Evolutionary conservation across 2,329 filamentous ascomycete genomes (phyloP), one percentile per base, ranked within the genome.

Genomic region (Paecilomyces variotii): DNA sequence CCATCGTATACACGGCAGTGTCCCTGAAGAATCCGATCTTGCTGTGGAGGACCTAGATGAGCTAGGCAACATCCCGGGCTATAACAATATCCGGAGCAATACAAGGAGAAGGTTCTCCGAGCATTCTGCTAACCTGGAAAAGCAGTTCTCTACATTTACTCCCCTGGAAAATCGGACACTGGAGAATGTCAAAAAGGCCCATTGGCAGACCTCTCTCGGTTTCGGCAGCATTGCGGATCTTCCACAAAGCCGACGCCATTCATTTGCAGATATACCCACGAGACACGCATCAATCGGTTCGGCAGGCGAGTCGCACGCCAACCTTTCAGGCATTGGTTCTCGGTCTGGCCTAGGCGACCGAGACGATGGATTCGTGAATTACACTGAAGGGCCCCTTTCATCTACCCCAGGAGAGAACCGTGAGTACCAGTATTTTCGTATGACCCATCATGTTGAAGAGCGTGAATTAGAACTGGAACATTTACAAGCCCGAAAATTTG

Each of bases 151-250:
- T 2, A 65, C 69, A 0, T 70, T 75, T 55, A 64, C 66, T 34
- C 63, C 74, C 11, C 61, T 74, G 32, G 78, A 80, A 57, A 76
- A 77, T 57, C 74, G 76, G 57, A 69, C 71, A 10, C 63, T 79
- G 14, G 78, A 80, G 12, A 78, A 72, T 64, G 68, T 77, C 54
- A 75, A 76, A 57, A 78, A 78, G 65, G 75, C 74, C 51, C 77
- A 80, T 57, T 81, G 79, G 79, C 78, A 80, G 61, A 80, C 78
- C 14, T 78, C 77, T 3, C 73, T 80, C 28, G 78, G 77, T 11
- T 80, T 80, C 64, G 76, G 77, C 27, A 70, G 76, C 57, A 68
- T 78, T 51, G 65, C 71, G 34, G 78, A 80, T 60, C 68, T 75
- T 26, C 74, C 79, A 30, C 78, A 80, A 62, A 80, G 79, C 62